Base-by-base conservation (phyloP, 2,329 filamentous ascomycete genomes). In the Cadophora gregata region DNA sequence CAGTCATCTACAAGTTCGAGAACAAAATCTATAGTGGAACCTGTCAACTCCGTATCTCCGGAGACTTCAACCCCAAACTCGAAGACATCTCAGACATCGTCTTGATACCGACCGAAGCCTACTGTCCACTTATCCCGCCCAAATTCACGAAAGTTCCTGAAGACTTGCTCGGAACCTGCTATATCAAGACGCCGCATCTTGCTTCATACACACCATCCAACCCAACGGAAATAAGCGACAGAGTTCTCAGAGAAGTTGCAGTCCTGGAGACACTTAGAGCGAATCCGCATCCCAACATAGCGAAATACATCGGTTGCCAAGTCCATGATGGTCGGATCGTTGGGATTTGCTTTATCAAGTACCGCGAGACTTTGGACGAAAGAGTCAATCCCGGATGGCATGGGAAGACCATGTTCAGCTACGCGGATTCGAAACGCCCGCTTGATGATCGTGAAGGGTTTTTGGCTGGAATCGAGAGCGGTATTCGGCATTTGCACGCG, bases 401-500 rank as follows among this genome's bases (percentile, higher is more conserved):
- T 69, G 55, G 36, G 42, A 76, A 75, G 59, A 29, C 9, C 31
- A 60, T 45, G 55, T 76, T 76, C 47, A 50, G 7, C 4, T 50
- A 50, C 19, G 47, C n/a, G n/a, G n/a, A n/a, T n/a, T n/a, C n/a
- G n/a, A n/a, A n/a, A n/a, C n/a, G n/a, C n/a, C n/a, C n/a, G n/a
- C n/a, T n/a, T n/a, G n/a, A n/a, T n/a, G n/a, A n/a, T n/a, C n/a
- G n/a, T n/a, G n/a, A n/a, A 59, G 65, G 1, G 68, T 75, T 27
- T 21, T 38, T 66, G 31, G n/a, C n/a, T 55, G 51, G 71, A 24
- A 59, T 77, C 65, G 19, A 69, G 42, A 67, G 59, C 19, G 73
- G 67, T 19, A 74, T 78, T n/a, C 63, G 71, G 55, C 72, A 78
- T 70, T 69, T 78, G 2, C 75, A 77, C 51, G 72, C 69, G 9